phyloP scores from a whole-genome alignment of 495 filamentous ascomycete genomes.

The Aspergillus baeticus region DNA sequence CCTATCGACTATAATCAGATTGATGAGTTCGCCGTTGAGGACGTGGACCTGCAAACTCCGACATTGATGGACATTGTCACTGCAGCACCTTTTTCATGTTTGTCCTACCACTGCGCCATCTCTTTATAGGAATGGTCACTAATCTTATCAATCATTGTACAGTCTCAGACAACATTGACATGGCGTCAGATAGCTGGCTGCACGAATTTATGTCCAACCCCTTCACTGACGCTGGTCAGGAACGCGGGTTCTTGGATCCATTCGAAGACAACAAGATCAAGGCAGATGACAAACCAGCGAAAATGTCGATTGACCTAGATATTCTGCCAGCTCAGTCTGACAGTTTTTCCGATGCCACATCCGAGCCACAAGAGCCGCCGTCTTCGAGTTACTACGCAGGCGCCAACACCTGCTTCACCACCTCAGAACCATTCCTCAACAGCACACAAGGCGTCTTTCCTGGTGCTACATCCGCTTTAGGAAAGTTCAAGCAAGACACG shows the following conservation, averaged over 20 bases:
- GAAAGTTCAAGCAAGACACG: slow-evolving; percentile 5
- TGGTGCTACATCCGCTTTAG: not conserved
- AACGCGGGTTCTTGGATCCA: slow-evolving; percentile 15
- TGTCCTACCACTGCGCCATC: not conserved
- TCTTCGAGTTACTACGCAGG: slow-evolving; percentile 2
- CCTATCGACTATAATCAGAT: slow-evolving; percentile 7
- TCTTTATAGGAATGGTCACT: not conserved
- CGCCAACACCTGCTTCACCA: not conserved
- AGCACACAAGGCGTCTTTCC: not conserved
- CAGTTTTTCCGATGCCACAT: not conserved
- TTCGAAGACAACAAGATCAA: slow-evolving; percentile 12
- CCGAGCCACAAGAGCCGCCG: slow-evolving; percentile 4
- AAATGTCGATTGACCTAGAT: not conserved
- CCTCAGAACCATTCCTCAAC: not conserved
- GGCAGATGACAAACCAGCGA: not conserved
- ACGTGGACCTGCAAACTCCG: slow-evolving; percentile 6
- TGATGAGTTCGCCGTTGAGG: slow-evolving; percentile 8
- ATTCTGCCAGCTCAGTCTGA: not conserved
- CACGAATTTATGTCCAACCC: slow-evolving; percentile 29
- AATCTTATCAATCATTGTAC: not conserved
- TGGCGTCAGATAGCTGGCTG: slow-evolving; percentile 31
- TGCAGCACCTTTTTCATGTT: slow-evolving; percentile 9
- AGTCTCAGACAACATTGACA: slow-evolving; percentile 25
- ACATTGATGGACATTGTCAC: slow-evolving; percentile 15
- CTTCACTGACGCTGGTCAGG: slow-evolving; percentile 14